Evolutionary conservation across 2,329 filamentous ascomycete species (phyloP).

Genomic region (Neofusicoccum ribis): DNA sequence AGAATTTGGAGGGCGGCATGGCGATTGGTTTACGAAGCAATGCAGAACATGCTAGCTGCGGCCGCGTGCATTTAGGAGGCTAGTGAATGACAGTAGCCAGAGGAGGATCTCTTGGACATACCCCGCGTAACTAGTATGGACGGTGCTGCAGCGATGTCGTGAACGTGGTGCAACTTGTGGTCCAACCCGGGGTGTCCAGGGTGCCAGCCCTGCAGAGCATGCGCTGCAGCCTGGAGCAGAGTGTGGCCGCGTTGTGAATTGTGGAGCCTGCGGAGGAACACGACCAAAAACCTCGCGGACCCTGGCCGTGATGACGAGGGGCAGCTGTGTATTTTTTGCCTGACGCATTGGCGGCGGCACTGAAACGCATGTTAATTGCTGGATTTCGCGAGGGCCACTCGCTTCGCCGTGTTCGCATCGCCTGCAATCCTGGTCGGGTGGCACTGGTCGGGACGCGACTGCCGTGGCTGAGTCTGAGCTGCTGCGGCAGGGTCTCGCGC

Average conservation of each 20-base stretch:
- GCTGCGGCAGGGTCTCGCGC: slow-evolving; percentile 17
- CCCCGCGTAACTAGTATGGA: slow-evolving; percentile 4
- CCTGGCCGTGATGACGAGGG: not conserved
- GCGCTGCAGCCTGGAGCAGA: slow-evolving; percentile 9
- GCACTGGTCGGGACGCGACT: slow-evolving; percentile 16
- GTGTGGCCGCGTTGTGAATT: not conserved
- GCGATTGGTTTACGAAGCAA: slow-evolving; percentile 1
- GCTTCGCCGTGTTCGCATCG: slow-evolving; percentile 2
- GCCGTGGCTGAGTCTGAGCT: slow-evolving; percentile 18
- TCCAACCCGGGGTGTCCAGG: not conserved
- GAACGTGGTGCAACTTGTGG: slow-evolving; percentile 7
- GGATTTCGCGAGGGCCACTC: not conserved
- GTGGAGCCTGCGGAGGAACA: slow-evolving; percentile 9
- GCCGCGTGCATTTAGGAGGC: slow-evolving; percentile 14
- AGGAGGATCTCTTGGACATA: slow-evolving; percentile 15
- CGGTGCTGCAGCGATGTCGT: not conserved
- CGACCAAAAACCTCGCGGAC: not conserved
- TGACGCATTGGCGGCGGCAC: slow-evolving; percentile 1
- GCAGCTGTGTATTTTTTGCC: not conserved
- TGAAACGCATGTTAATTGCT: slow-evolving; percentile 15
- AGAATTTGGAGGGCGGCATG: not conserved
- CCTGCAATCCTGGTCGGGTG: slow-evolving; percentile 14
- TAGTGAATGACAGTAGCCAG: slow-evolving; percentile 1
- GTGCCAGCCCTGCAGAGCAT: not conserved
- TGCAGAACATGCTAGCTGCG: slow-evolving; percentile 6